These are phyloP conservation scores for Xylariaceae sp. DNA, from an alignment of 2,329 filamentous ascomycete genomes.

Conservation along the genomic window DNA sequence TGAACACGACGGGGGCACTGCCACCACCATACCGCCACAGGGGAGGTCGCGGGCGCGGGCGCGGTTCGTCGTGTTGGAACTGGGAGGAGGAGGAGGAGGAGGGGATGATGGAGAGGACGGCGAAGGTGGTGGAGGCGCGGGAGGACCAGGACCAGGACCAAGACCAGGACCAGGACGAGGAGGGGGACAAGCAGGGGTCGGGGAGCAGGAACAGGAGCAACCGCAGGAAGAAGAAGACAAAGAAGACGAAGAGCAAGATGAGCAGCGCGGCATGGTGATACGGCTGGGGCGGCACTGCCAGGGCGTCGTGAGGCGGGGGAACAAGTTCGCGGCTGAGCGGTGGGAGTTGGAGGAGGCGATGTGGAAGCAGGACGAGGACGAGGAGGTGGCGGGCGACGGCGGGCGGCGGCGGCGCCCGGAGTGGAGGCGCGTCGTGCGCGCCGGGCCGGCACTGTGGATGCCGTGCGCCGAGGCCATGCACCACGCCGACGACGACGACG, in stretches of 20 bases:
- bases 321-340: conserved; percentile 41
- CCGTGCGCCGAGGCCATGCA: neutral
- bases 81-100: too few relatives aligned
- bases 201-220: too few relatives aligned
- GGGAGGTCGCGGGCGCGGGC: neutral
- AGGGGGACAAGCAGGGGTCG: too few relatives aligned
- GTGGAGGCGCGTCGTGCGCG: neutral
- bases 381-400: neutral
- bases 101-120: too few relatives aligned
- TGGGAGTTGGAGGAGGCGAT: conserved; percentile 38
- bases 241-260: conserved; percentile 17
- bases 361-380: conserved; percentile 21
- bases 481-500: neutral
- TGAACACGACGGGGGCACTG: conserved; percentile 18
- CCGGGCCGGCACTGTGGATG: neutral
- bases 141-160: too few relatives aligned
- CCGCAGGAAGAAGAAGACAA: too few relatives aligned
- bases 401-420: neutral
- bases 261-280: conserved; percentile 42
- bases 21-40: too few relatives aligned
- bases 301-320: conserved; percentile 42
- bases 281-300: conserved; percentile 48
- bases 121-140: too few relatives aligned
- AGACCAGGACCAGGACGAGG: too few relatives aligned
- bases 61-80: conserved; percentile 32